Base-by-base conservation (phyloP, 2,329 filamentous ascomycete genomes). In the Byssochlamys sp. region DNA sequence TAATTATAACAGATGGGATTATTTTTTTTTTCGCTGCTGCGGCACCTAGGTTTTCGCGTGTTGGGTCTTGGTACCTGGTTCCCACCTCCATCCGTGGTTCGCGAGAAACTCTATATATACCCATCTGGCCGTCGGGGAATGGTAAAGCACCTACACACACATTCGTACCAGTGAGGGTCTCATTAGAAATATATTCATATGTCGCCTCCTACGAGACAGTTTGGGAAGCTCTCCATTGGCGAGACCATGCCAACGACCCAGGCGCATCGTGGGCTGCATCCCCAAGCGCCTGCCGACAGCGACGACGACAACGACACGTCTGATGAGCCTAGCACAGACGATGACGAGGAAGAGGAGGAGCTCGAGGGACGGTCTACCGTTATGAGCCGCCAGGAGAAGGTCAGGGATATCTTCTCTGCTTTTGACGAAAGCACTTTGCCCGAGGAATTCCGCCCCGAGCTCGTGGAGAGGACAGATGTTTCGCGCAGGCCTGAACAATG, bases 361-460 rank as follows among this genome's bases (percentile, higher is more conserved):
- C 63, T 75, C 24, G 69, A 71, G 28, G 62, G 67, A 0, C 35
- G 26, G 26, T 26, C 28, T 25, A 49, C 52, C 24, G 52, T 67
- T 2, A 71, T 75, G 68, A 71, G 64, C 27, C 71, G 74, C 26
- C 64, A 68, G 27, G 67, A 76, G 31, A 73, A 72, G 55, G 70
- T 73, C 1, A 68, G 71, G 55, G 77, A 79, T 55, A 75, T 79
- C 29, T 65, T 79, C 49, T 77, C 76, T 31, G 75, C 75, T 3
- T 79, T 79, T 61, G 71, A 68, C 53, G 60, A 67, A 19, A 63
- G 64, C 11, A 67, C 65, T 4, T 67, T 78, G 3, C 75, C 75
- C 2, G 72, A 76, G 39, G 74, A 77, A 33, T 76, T 74, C 60
- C 69, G 70, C 12, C 66, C 59, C 7, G 73, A 78, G 52, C 64